These are phyloP conservation scores for Atalantia buxifolia DNA, from an alignment of 345 rosid species.

Conservation along the genomic window DNA sequence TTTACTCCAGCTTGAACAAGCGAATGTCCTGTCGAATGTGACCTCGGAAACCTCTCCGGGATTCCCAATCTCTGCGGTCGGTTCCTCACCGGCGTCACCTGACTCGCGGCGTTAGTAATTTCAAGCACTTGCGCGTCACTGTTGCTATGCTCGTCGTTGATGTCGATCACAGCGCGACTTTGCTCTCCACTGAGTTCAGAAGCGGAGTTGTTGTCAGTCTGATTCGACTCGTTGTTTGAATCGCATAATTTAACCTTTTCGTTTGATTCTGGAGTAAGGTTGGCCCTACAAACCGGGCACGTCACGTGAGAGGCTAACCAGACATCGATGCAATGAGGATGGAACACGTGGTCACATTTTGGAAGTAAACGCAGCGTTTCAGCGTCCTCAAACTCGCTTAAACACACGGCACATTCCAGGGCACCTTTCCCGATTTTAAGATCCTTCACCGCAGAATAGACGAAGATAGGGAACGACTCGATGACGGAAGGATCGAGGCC, in stretches of 20 bases:
- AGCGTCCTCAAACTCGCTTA: conserved; percentile 42
- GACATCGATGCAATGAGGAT: conserved; percentile 45
- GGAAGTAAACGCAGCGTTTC: conserved; percentile 45
- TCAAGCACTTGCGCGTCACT: conserved; percentile 10
- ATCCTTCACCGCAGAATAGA: conserved; percentile 54
- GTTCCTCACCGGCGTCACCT: background rate
- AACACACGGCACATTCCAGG: conserved; percentile 55
- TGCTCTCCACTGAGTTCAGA: background rate
- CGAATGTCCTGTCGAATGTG: conserved; percentile 61
- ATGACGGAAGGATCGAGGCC: conserved; percentile 52
- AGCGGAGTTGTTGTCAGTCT: background rate
- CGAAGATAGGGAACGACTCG: conserved; percentile 52
- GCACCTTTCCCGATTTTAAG: conserved; percentile 38
- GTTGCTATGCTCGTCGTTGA: conserved; percentile 16
- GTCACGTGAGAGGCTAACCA: conserved; percentile 52
- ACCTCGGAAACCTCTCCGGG: conserved; percentile 37
- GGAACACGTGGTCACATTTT: conserved; percentile 55
- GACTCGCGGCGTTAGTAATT: background rate
- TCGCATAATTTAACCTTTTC: conserved; percentile 2
- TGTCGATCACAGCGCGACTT: conserved; percentile 28
- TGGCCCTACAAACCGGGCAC: conserved; percentile 57
- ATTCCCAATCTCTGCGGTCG: conserved; percentile 11
- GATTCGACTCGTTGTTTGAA: conserved; percentile 6
- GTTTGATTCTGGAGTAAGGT: conserved; percentile 30
- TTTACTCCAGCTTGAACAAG: conserved; percentile 25